These are phyloP conservation scores for Berberis vulgaris DNA, from an alignment of 164 flowering plant genomes.

Conservation along the genomic window DNA sequence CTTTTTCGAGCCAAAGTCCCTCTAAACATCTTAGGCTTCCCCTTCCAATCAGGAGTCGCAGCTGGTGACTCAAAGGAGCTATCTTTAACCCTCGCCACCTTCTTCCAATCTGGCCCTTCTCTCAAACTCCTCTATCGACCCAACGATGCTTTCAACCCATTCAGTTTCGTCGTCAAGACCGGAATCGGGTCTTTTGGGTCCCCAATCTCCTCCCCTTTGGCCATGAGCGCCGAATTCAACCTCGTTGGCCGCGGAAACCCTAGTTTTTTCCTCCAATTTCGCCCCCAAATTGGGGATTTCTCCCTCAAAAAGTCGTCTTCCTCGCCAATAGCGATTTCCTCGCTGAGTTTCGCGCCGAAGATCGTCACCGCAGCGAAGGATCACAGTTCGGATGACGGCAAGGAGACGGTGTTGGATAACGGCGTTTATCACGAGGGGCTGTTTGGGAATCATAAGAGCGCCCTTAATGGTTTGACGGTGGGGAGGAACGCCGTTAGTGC, in stretches of 20 bases:
- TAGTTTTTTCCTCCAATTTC: constrained; percentile 52
- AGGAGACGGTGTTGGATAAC: constrained; percentile 9
- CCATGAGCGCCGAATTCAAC: constrained; percentile 67
- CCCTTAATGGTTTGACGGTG: constrained; percentile 3
- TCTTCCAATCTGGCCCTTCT: constrained; percentile 63
- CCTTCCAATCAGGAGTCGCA: constrained; percentile 53
- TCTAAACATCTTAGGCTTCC: constrained; percentile 47
- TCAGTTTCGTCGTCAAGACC: constrained; percentile 50
- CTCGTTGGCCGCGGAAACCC: constrained; percentile 43
- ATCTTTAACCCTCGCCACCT: constrained; percentile 43
- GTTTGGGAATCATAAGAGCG: background rate
- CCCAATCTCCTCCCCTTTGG: constrained; percentile 47
- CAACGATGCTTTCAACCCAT: constrained; percentile 57
- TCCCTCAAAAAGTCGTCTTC: constrained; percentile 30
- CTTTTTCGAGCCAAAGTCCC: constrained; percentile 62
- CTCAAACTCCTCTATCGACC: constrained; percentile 55
- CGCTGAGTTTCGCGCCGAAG: background rate
- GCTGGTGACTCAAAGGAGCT: constrained; percentile 68
- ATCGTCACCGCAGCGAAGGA: background rate
- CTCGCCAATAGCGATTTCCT: constrained; percentile 3
- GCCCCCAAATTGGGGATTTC: constrained; percentile 64
- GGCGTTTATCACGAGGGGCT: background rate
- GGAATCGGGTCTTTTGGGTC: constrained; percentile 65
- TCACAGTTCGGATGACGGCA: background rate
- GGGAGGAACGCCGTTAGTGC: background rate